Conservation (phyloP, 2,329 filamentous ascomycete species). For the Pestalotiopsis sp. region DNA sequence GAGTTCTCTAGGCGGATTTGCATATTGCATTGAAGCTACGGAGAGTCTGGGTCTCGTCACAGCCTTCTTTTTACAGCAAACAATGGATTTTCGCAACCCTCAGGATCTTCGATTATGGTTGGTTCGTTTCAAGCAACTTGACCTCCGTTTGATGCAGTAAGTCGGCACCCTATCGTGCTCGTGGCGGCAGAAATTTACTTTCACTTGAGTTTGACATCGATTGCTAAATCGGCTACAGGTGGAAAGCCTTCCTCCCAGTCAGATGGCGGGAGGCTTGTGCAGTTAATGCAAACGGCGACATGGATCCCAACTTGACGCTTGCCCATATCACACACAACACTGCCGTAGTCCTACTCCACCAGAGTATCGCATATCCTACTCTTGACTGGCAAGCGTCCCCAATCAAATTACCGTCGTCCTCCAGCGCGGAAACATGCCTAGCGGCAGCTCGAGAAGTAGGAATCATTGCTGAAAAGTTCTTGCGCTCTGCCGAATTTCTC, state of each 20-base stretch:
- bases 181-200: not conserved
- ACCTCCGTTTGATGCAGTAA: slow-evolving; percentile 46
- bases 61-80: slow-evolving; percentile 47
- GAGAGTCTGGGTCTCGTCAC: slow-evolving; percentile 48
- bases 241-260: slow-evolving; percentile 44
- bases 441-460: slow-evolving; percentile 47
- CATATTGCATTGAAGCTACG: slow-evolving; percentile 49
- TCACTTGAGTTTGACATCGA: not conserved
- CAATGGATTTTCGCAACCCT: slow-evolving; percentile 39
- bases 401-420: slow-evolving; percentile 43
- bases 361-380: slow-evolving; percentile 47
- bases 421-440: slow-evolving; percentile 51
- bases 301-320: slow-evolving; percentile 52
- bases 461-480: slow-evolving; percentile 47
- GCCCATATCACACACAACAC: slow-evolving; percentile 53
- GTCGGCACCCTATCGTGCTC: not conserved
- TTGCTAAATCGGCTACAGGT: slow-evolving; percentile 20
- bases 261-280: slow-evolving; percentile 40
- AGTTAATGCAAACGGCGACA: slow-evolving; percentile 31
- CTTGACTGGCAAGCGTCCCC: slow-evolving; percentile 30
- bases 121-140: slow-evolving; percentile 49
- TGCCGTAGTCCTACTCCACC: slow-evolving; percentile 51
- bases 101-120: slow-evolving; percentile 44
- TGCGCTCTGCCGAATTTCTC: slow-evolving; percentile 36
- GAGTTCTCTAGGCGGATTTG: slow-evolving; percentile 45